Conservation (phyloP, 2,329 filamentous ascomycete species). For the Knufia petricola region DNA sequence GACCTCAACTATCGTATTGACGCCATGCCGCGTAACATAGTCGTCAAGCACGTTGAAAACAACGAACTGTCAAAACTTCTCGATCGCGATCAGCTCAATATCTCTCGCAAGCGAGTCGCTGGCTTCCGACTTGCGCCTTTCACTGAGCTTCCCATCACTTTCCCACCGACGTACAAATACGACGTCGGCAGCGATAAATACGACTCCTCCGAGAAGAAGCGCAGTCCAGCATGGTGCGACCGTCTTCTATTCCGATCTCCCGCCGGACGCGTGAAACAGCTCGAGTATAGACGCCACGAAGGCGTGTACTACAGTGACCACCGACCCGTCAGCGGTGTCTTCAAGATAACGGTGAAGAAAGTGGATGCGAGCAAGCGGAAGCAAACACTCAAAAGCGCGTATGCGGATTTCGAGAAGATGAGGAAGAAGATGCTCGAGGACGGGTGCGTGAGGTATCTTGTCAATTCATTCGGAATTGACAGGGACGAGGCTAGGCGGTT, state of each 20-base stretch:
- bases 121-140: slow-evolving; percentile 83
- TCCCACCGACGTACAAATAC: slow-evolving; percentile 96
- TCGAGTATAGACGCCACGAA: slow-evolving; percentile 83
- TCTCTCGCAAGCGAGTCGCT: slow-evolving; percentile 80
- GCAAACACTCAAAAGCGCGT: slow-evolving; percentile 60
- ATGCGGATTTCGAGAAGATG: slow-evolving; percentile 63
- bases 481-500: slow-evolving; percentile 4
- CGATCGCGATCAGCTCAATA: slow-evolving; percentile 84
- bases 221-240: slow-evolving; percentile 94
- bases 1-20: slow-evolving; percentile 98
- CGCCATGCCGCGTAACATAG: slow-evolving; percentile 86
- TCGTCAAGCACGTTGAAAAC: slow-evolving; percentile 72
- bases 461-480: slow-evolving; percentile 6
- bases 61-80: slow-evolving; percentile 78
- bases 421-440: slow-evolving; percentile 16
- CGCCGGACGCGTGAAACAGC: slow-evolving; percentile 69
- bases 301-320: slow-evolving; percentile 77
- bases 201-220: slow-evolving; percentile 87
- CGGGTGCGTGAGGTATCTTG: slow-evolving; percentile 18
- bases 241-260: slow-evolving; percentile 71
- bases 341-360: slow-evolving; percentile 75
- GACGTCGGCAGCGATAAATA: slow-evolving; percentile 92
- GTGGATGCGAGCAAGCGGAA: slow-evolving; percentile 60
- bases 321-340: slow-evolving; percentile 76
- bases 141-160: slow-evolving; percentile 80